Conservation (phyloP, 2,329 filamentous ascomycete species). For the Cladosporium velox region DNA sequence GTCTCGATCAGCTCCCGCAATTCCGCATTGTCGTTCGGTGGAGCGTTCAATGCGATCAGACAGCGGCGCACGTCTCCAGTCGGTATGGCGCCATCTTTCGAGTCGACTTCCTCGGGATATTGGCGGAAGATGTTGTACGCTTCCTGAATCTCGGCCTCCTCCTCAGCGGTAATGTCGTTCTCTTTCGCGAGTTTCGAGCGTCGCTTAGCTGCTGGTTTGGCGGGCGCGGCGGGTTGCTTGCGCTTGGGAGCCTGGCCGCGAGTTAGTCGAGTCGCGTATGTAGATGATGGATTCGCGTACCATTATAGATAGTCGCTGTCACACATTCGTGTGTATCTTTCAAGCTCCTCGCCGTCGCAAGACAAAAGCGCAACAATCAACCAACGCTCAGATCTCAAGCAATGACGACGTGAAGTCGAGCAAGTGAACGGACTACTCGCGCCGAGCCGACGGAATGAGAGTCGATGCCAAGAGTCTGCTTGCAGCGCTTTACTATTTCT, state of each 20-base stretch:
- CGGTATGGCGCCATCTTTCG: conserved; percentile 57
- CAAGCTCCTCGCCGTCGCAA: not conserved
- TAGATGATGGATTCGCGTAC: not conserved
- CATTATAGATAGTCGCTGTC: not conserved
- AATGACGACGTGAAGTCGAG: conserved; percentile 19
- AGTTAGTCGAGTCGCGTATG: not conserved
- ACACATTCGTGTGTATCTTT: not conserved
- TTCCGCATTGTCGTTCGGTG: conserved; percentile 65
- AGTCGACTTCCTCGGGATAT: conserved; percentile 55
- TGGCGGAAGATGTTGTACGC: conserved; percentile 76
- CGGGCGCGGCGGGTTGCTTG: conserved; percentile 32
- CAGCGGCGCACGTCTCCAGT: conserved; percentile 50
- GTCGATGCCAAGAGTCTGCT: not conserved
- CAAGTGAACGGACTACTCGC: not conserved
- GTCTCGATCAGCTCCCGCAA: conserved; percentile 75
- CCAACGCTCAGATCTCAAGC: conserved; percentile 2
- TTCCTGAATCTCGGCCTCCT: conserved; percentile 89
- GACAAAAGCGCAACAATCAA: not conserved
- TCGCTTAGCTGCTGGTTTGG: conserved; percentile 51
- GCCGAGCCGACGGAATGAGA: conserved; percentile 4
- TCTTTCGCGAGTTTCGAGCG: conserved; percentile 90
- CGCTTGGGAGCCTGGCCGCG: conserved; percentile 34
- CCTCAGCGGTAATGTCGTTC: conserved; percentile 77
- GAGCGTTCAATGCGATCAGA: conserved; percentile 71
- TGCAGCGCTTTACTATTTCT: conserved; percentile 1